A percentile compares a stretch with the other conserved stretches of the same genome.
Evolutionary conservation across 2,329 filamentous ascomycete species (phyloP).

Genomic region (Calcarisporium arbuscula): DNA sequence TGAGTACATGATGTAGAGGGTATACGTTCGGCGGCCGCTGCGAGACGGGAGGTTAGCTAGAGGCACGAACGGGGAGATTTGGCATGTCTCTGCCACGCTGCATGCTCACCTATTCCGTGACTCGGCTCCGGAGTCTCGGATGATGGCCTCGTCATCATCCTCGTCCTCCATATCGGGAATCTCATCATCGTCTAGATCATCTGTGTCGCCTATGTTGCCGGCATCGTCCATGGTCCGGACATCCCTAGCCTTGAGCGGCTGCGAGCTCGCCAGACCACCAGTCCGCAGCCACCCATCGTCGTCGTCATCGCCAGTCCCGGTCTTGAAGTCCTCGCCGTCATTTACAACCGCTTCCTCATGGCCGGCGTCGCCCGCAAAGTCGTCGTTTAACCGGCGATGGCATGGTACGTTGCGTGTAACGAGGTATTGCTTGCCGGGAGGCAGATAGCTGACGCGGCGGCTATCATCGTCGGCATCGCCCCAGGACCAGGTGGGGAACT

Average conservation of each 20-base stretch:
- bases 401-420: slow-evolving; percentile 94
- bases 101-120: slow-evolving; percentile 38
- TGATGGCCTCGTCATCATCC: slow-evolving; percentile 95
- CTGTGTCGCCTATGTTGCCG: slow-evolving; percentile 74
- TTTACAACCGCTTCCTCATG: slow-evolving; percentile 81
- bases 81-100: neutral
- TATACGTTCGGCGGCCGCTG: slow-evolving; percentile 87
- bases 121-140: slow-evolving; percentile 59
- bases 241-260: slow-evolving; percentile 70
- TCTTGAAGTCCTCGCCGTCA: slow-evolving; percentile 62
- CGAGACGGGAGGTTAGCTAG: neutral
- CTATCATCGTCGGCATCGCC: slow-evolving; percentile 75
- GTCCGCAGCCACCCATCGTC: slow-evolving; percentile 92
- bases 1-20: slow-evolving; percentile 96
- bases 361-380: slow-evolving; percentile 84
- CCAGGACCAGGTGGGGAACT: slow-evolving; percentile 99
- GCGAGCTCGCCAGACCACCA: slow-evolving; percentile 68
- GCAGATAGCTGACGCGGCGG: slow-evolving; percentile 75
- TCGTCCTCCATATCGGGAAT: slow-evolving; percentile 99
- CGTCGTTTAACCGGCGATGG: slow-evolving; percentile 82
- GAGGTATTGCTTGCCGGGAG: slow-evolving; percentile 87
- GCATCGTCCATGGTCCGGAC: slow-evolving; percentile 85
- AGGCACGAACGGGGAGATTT: neutral
- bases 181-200: slow-evolving; percentile 66
- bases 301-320: slow-evolving; percentile 47